A percentile compares a stretch with the other conserved stretches of the same genome.
These are phyloP conservation scores for Orychophragmus violaceus DNA, from an alignment of 345 rosid genomes.

Conservation along the genomic window DNA sequence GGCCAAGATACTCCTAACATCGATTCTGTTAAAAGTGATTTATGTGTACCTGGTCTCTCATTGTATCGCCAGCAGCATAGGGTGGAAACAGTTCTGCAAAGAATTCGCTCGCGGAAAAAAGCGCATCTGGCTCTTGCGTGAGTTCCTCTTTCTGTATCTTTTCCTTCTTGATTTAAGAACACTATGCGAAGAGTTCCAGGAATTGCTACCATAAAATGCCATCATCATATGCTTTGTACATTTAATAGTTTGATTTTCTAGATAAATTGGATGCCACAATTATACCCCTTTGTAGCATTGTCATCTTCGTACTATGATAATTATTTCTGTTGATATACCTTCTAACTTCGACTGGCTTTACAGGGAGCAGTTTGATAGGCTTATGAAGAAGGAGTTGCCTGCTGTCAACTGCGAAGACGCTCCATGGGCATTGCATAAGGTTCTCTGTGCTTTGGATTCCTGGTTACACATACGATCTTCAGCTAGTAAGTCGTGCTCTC, in stretches of 20 bases:
- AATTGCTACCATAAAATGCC: not conserved
- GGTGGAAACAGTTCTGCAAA: constrained; percentile 67
- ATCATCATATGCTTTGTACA: not conserved
- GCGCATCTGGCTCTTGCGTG: constrained; percentile 89
- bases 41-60: constrained; percentile 46
- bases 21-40: constrained; percentile 49
- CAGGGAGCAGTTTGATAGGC: constrained; percentile 95
- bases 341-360: constrained; percentile 53
- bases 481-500: constrained; percentile 36
- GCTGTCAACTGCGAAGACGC: constrained; percentile 50
- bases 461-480: constrained; percentile 56
- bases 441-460: constrained; percentile 59
- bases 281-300: not conserved
- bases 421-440: constrained; percentile 75
- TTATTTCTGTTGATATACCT: constrained; percentile 18
- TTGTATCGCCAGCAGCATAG: constrained; percentile 48
- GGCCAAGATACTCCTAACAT: constrained; percentile 38
- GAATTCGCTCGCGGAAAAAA: constrained; percentile 71
- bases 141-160: constrained; percentile 46
- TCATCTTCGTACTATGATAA: not conserved
- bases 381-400: constrained; percentile 75
- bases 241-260: not conserved
- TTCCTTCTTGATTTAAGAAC: constrained; percentile 16
- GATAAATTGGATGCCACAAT: not conserved
- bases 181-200: not conserved